phyloP scores from a whole-genome alignment of 169 alveolate genomes.

The Neospora caninum region DNA sequence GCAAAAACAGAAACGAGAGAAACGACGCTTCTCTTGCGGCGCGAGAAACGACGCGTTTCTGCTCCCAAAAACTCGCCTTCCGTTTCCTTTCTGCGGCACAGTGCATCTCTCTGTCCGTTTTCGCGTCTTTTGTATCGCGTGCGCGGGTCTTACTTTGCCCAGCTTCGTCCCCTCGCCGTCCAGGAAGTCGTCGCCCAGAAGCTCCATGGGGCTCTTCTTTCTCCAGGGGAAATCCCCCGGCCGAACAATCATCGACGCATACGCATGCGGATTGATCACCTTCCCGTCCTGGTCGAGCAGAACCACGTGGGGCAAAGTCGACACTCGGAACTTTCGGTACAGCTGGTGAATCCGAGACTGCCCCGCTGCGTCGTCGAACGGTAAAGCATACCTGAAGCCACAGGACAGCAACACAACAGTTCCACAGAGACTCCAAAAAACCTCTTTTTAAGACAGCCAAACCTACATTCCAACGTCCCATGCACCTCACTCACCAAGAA shows the following conservation, averaged over 20 bases:
- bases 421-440: neutral
- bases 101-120: no score
- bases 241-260: slow-evolving; percentile 7
- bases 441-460: no score
- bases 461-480: no score
- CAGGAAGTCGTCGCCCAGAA: slow-evolving; percentile 28
- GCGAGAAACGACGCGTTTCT: no score
- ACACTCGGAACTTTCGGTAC: slow-evolving; percentile 20
- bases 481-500: no score
- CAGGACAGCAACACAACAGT: neutral
- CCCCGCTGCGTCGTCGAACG: slow-evolving; percentile 51
- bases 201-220: neutral
- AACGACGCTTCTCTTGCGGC: no score
- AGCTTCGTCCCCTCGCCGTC: slow-evolving; percentile 12
- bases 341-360: neutral
- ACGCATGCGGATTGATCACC: slow-evolving; percentile 31
- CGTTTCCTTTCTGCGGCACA: no score
- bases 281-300: slow-evolving; percentile 23
- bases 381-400: slow-evolving; percentile 55
- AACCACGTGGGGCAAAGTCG: slow-evolving; percentile 28
- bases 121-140: no score
- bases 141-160: neutral
- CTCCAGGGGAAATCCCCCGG: slow-evolving; percentile 57
- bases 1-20: no score
- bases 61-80: no score